Conservation (phyloP, 495 filamentous ascomycete species). For the Lasiosphaeria ovina region DNA sequence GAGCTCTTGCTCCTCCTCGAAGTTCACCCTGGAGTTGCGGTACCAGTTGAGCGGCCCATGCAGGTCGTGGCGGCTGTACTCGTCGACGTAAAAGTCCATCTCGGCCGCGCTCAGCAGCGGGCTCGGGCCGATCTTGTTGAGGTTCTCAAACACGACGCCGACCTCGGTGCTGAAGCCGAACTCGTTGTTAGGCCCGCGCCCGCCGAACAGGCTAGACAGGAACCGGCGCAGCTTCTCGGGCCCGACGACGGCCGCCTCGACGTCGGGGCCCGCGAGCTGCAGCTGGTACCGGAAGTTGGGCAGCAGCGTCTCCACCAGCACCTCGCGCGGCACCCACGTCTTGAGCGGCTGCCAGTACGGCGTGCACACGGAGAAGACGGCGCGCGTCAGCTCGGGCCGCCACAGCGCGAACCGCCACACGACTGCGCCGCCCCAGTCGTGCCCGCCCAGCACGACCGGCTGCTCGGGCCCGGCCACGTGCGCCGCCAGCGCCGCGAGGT, state of each 20-base stretch:
- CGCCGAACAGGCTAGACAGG: constrained; percentile 68
- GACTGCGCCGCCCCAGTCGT: constrained; percentile 68
- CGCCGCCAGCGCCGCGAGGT: constrained; percentile 45
- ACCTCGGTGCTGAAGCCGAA: constrained; percentile 49
- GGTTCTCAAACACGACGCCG: constrained; percentile 52
- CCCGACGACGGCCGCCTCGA: constrained; percentile 60
- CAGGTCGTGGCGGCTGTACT: constrained; percentile 69
- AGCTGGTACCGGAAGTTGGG: constrained; percentile 86
- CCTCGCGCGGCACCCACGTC: constrained; percentile 45
- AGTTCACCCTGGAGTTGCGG: constrained; percentile 66
- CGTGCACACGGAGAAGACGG: constrained; percentile 77
- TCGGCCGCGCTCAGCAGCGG: constrained; percentile 64
- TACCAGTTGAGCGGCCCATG: constrained; percentile 88
- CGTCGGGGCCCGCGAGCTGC: constrained; percentile 63
- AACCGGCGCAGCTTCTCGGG: constrained; percentile 60
- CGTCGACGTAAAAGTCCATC: constrained; percentile 69
- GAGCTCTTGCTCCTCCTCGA: constrained; percentile 64
- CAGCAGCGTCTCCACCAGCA: constrained; percentile 53
- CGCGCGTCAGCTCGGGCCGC: constrained; percentile 66
- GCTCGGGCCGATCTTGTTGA: constrained; percentile 52
- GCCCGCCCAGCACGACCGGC: constrained; percentile 4
- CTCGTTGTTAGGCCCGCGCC: constrained; percentile 52
- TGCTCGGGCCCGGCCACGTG: constrained; percentile 1
- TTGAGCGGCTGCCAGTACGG: constrained; percentile 59
- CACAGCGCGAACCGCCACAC: constrained; percentile 65